Base-by-base conservation (phyloP, 306 rosid genomes). In the Quercus robur region DNA sequence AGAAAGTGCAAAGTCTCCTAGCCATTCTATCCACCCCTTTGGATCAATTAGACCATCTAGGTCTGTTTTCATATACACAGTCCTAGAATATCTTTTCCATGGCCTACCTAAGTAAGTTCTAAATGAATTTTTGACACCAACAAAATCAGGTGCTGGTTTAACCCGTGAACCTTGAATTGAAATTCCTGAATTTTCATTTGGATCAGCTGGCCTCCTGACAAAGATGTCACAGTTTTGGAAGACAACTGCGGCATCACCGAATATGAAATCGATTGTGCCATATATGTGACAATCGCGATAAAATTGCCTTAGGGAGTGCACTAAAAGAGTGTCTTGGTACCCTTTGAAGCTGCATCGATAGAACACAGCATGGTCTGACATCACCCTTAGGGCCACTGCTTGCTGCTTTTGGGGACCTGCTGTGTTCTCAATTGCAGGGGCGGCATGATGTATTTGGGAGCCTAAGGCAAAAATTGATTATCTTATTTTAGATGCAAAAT, bases 301-400 rank as follows among this genome's bases (percentile, higher is more conserved):
- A 79, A 91, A 94, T 78, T 90, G 97, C 19, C 97, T 86, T 4
- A 87, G 86, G 33, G 95, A 84, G 58, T 86, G 90, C 0, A 76
- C 73, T 9, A 75, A 90, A 1, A 94, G 94, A 0, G 95, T 94
- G 88, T 94, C 97, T 78, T 94, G 97, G 85, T 89, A 87, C 6
- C 30, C 94, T 78, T 7, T 89, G 71, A 90, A 69, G 80, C 87
- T 87, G 81, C 97, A 91, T 4, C 90, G 58, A 44, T 90, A 90
- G 75, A 90, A 86, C 9, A 88, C 79, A 5, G 92, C 67, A 0
- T 70, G 52, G 79, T 93, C 92, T 13, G 92, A 91, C 64, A 91
- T 86, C 3, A 86, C 90, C 23, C 88, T 81, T 0, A 88, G 69
- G 12, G 97, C 93, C 78, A 94, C 93, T 5, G 91, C 94, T 69